Conservation (phyloP, 2,329 filamentous ascomycete species). For the Hyphodiscus sp. region DNA sequence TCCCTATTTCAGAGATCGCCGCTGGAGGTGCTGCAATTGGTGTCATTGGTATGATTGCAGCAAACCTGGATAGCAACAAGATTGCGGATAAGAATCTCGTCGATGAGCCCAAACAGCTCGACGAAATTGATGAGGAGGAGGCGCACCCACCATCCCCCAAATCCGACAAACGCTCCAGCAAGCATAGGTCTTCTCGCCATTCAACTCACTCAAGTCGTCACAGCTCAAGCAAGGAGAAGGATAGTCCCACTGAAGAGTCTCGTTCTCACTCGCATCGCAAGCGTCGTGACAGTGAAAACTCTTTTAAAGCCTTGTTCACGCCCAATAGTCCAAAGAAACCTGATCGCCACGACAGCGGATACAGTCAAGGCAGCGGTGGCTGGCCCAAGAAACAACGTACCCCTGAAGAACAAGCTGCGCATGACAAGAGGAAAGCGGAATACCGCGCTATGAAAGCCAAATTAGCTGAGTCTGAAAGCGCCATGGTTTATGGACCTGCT, state of each 20-base stretch:
- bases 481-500: conserved; percentile 9
- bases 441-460: conserved; percentile 16
- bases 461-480: conserved; percentile 14
- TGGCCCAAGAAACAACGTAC: conserved; percentile 20
- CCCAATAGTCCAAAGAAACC: conserved; percentile 17
- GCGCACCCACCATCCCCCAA: conserved; percentile 11
- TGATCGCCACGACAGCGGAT: conserved; percentile 25
- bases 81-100: conserved; percentile 17
- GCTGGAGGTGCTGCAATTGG: not conserved
- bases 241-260: conserved; percentile 3
- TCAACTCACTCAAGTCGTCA: conserved; percentile 14
- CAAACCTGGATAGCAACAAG: not conserved
- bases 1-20: not conserved
- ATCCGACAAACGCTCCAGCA: conserved; percentile 11
- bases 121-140: conserved; percentile 13
- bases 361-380: conserved; percentile 21
- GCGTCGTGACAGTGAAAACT: conserved; percentile 20
- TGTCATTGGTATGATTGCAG: not conserved
- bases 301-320: conserved; percentile 14
- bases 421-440: conserved; percentile 26
- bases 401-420: conserved; percentile 27
- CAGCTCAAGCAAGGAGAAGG: conserved; percentile 13
- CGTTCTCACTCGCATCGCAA: conserved; percentile 14
- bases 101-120: conserved; percentile 21
- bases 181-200: conserved; percentile 20